Conservation (phyloP, 1,139 yeast genomes). For the Casaregolazyma lundiana region DNA sequence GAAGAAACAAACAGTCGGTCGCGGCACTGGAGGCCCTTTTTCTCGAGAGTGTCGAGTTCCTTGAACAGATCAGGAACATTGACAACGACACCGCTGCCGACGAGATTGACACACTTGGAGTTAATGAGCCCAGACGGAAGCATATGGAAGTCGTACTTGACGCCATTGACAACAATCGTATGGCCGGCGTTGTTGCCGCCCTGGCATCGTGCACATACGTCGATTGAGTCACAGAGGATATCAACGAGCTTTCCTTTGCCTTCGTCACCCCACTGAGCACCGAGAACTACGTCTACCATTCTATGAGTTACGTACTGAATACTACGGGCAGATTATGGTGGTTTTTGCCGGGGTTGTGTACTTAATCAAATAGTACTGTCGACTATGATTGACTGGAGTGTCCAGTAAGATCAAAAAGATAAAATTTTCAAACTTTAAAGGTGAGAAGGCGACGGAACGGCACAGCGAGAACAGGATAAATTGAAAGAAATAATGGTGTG, state of each 20-base stretch:
- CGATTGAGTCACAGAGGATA: conserved; percentile 85
- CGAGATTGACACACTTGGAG: conserved; percentile 79
- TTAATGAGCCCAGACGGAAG: conserved; percentile 95
- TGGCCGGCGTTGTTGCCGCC: conserved; percentile 99
- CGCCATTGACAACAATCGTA: conserved; percentile 85
- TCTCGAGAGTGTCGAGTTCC: conserved; percentile 76
- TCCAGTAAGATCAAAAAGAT: conserved; percentile 12
- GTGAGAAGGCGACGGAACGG: not conserved
- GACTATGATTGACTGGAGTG: conserved; percentile 12
- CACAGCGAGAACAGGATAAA: not conserved
- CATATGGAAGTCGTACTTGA: conserved; percentile 97
- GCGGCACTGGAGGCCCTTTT: conserved; percentile 66
- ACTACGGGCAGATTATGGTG: not conserved
- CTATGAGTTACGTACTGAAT: not conserved
- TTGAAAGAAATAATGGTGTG: not conserved
- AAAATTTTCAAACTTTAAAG: not conserved
- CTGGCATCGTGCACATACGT: conserved; percentile 96
- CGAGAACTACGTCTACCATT: conserved; percentile 91
- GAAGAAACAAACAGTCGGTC: conserved; percentile 83
- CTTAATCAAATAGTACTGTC: not conserved
- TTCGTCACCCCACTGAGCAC: conserved; percentile 99
- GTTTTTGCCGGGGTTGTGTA: not conserved
- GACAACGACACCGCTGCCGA: conserved; percentile 96
- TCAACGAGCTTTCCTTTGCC: conserved; percentile 98
- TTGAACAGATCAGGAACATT: conserved; percentile 90